These are phyloP conservation scores for Lodderomyces parapsilosis DNA, from an alignment of 1,139 yeast genomes.

Conservation along the genomic window DNA sequence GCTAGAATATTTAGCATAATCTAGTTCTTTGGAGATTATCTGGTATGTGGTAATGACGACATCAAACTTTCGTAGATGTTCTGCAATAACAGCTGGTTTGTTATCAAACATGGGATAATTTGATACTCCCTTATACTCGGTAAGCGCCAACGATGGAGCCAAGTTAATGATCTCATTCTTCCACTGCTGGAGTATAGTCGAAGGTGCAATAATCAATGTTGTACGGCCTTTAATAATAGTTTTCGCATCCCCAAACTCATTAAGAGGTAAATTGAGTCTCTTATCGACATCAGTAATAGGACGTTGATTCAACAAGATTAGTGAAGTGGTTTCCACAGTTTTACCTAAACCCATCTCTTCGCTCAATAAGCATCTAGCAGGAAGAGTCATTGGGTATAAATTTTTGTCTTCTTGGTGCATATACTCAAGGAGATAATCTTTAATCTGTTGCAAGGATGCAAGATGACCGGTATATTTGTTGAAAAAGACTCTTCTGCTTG, in stretches of 20 bases:
- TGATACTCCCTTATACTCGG: conserved; percentile 62
- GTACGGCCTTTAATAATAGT: conserved; percentile 58
- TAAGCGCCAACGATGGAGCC: conserved; percentile 56
- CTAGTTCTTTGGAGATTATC: conserved; percentile 70
- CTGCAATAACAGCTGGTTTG: conserved; percentile 44
- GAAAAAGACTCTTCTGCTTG: conserved; percentile 34
- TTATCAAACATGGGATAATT: conserved; percentile 45
- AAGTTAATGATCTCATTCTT: conserved; percentile 62
- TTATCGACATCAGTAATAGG: conserved; percentile 44
- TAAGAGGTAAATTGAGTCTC: conserved; percentile 32
- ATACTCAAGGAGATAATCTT: conserved; percentile 20
- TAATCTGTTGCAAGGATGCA: conserved; percentile 29
- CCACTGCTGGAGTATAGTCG: conserved; percentile 84
- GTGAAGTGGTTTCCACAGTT: conserved; percentile 77
- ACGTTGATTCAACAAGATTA: conserved; percentile 59
- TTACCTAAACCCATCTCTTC: conserved; percentile 99
- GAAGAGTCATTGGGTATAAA: conserved; percentile 19
- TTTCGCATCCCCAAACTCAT: conserved; percentile 36
- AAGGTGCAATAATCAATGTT: conserved; percentile 82
- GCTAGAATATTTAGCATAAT: conserved; percentile 73
- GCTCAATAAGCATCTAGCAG: conserved; percentile 71
- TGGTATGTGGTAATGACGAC: conserved; percentile 81
- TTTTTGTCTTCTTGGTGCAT: conserved; percentile 14
- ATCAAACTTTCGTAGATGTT: conserved; percentile 57
- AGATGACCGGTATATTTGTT: conserved; percentile 52